Conservation (phyloP, 2,329 filamentous ascomycete species). For the Aspergillus sp. region DNA sequence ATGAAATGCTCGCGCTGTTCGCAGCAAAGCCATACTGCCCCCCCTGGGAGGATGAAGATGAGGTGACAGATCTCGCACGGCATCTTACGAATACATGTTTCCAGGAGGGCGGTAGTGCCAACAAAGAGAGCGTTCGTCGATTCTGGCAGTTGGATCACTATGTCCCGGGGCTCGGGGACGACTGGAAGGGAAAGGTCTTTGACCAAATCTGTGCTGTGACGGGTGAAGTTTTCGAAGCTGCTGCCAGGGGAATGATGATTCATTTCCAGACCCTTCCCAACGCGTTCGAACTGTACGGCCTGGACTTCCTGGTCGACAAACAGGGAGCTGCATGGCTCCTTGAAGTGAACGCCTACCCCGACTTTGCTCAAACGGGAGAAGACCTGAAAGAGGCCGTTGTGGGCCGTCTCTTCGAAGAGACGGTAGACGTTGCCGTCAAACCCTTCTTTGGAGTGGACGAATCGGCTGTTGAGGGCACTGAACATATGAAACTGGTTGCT, state of each 20-base stretch:
- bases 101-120: conserved; percentile 58
- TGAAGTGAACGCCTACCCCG: conserved; percentile 94
- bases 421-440: conserved; percentile 65
- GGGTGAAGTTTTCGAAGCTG: conserved; percentile 80
- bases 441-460: conserved; percentile 60
- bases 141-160: conserved; percentile 69
- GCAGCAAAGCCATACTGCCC: conserved; percentile 70
- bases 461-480: conserved; percentile 19
- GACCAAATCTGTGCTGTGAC: conserved; percentile 71
- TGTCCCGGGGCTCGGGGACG: conserved; percentile 27
- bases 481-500: conserved; percentile 39
- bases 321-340: conserved; percentile 69
- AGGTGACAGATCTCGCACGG: conserved; percentile 59
- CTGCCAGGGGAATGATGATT: conserved; percentile 76
- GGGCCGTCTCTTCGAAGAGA: conserved; percentile 71
- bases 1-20: conserved; percentile 89
- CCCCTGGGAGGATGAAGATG: conserved; percentile 52
- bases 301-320: conserved; percentile 83
- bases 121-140: conserved; percentile 66
- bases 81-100: conserved; percentile 97
- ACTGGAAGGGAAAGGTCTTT: conserved; percentile 64
- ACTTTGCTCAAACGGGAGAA: conserved; percentile 87
- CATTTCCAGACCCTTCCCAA: conserved; percentile 90
- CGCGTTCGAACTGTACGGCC: conserved; percentile 86
- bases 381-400: conserved; percentile 69